phyloP scores from a whole-genome alignment of 306 rosid genomes.

The Cucurbita maxima region DNA sequence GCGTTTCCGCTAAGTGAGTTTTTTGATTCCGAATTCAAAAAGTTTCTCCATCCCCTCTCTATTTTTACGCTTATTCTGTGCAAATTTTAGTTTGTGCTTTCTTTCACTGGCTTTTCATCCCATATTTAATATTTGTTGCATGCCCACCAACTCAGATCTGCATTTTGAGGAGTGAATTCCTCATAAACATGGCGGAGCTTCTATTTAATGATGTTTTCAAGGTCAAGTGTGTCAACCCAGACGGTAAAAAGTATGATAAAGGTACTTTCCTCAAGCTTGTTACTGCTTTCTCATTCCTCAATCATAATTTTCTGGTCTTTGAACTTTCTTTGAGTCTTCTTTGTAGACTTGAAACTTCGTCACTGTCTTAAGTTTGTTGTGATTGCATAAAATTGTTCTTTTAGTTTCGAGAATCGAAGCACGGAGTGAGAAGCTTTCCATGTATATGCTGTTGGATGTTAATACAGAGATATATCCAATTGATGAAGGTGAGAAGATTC shows the following conservation, averaged over 20 bases:
- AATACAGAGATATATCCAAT: constrained; percentile 76
- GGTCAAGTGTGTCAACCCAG: constrained; percentile 53
- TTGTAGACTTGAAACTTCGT: not conserved
- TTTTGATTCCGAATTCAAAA: too few species aligned
- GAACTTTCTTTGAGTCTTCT: not conserved
- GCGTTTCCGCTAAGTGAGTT: not conserved
- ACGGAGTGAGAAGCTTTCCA: constrained; percentile 53
- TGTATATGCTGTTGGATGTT: constrained; percentile 52
- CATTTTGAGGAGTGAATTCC: not conserved
- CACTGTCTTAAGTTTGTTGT: not conserved
- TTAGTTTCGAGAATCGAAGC: constrained; percentile 72
- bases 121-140: not conserved
- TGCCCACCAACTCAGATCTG: not conserved
- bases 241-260: constrained; percentile 75
- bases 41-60: too few species aligned
- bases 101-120: not conserved
- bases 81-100: not conserved
- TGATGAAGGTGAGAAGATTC: constrained; percentile 36
- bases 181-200: constrained; percentile 45
- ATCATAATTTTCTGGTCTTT: not conserved
- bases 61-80: too few species aligned
- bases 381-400: not conserved
- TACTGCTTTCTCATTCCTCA: not conserved
- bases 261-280: constrained; percentile 21
- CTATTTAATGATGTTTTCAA: constrained; percentile 77